Evolutionary conservation across 2,329 filamentous ascomycete species (phyloP).

Genomic region (Chaetomiaceae sp.): DNA sequence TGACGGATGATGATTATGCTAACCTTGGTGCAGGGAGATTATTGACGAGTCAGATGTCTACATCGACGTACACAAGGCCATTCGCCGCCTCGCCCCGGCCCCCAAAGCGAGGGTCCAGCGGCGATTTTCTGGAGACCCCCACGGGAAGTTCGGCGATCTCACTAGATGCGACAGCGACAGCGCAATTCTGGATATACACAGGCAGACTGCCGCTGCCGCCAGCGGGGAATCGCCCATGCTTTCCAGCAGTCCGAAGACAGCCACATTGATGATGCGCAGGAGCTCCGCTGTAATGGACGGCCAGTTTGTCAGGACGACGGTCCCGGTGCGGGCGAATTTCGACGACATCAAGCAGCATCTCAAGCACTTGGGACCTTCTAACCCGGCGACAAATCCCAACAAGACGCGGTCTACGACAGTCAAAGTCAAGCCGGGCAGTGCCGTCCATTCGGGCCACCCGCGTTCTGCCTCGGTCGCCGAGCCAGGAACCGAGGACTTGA

Average conservation of each 20-base stretch:
- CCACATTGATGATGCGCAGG: conserved; percentile 57
- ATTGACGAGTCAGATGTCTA: conserved; percentile 99
- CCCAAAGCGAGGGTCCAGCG: conserved; percentile 62
- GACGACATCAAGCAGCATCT: conserved; percentile 60
- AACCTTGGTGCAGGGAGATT: conserved; percentile 66
- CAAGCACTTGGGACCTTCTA: conserved; percentile 62
- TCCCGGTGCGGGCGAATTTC: conserved; percentile 56
- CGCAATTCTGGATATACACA: conserved; percentile 28
- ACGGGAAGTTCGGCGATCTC: conserved; percentile 21
- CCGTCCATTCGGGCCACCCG: conserved; percentile 16
- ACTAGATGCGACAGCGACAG: conserved; percentile 28
- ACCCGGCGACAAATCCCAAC: conserved; percentile 60
- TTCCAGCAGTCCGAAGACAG: conserved; percentile 46
- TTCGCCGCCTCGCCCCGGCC: conserved; percentile 79
- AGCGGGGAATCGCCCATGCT: conserved; percentile 37
- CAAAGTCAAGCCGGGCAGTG: conserved; percentile 55
- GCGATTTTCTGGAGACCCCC: conserved; percentile 32
- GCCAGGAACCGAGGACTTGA: conserved; percentile 1
- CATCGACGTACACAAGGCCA: conserved; percentile 96
- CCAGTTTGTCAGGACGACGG: conserved; percentile 40
- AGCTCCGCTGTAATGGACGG: conserved; percentile 53
- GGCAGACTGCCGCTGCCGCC: conserved; percentile 29
- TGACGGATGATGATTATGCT: conserved; percentile 6
- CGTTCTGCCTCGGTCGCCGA: conserved; percentile 25
- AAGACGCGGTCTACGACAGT: conserved; percentile 58